phyloP scores from a whole-genome alignment of 768 basidiomycete species.

The Amanita fuliginea region DNA sequence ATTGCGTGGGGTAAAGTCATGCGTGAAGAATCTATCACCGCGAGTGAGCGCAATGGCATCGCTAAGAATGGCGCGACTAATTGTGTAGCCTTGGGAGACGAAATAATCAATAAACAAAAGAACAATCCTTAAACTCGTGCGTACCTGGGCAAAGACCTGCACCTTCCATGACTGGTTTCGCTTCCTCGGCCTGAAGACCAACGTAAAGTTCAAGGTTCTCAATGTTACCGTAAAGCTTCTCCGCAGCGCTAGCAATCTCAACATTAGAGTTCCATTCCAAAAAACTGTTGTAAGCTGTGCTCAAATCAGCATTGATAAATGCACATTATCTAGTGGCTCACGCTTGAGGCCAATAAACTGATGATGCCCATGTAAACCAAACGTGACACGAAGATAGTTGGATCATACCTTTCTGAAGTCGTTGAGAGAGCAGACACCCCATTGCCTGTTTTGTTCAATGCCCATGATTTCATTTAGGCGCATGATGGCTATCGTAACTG shows the following conservation, averaged over 20 bases:
- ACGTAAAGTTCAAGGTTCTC: conserved; percentile 74
- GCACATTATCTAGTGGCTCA: conserved; percentile 18
- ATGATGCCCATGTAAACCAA: background rate
- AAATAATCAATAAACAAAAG: background rate
- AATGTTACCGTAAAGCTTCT: conserved; percentile 69
- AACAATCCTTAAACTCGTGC: conserved; percentile 5
- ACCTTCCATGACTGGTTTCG: conserved; percentile 65
- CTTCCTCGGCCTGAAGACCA: conserved; percentile 68
- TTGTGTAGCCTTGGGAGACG: conserved; percentile 49
- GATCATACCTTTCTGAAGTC: conserved; percentile 58
- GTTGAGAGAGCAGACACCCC: conserved; percentile 79
- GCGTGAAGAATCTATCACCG: conserved; percentile 74
- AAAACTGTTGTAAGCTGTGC: conserved; percentile 55
- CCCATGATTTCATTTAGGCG: conserved; percentile 77
- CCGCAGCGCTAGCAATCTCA: conserved; percentile 58
- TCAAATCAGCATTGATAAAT: background rate
- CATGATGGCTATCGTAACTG: conserved; percentile 36
- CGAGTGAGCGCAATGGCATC: conserved; percentile 83
- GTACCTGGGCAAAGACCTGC: conserved; percentile 78
- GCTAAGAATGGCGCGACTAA: conserved; percentile 75
- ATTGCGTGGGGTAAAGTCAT: conserved; percentile 74
- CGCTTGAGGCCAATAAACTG: conserved; percentile 71
- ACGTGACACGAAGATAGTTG: background rate
- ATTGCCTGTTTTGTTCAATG: conserved; percentile 61
- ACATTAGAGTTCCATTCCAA: conserved; percentile 73